Conservation (phyloP, 1,284 basidiomycete genomes). For the Termitomyces sp. region DNA sequence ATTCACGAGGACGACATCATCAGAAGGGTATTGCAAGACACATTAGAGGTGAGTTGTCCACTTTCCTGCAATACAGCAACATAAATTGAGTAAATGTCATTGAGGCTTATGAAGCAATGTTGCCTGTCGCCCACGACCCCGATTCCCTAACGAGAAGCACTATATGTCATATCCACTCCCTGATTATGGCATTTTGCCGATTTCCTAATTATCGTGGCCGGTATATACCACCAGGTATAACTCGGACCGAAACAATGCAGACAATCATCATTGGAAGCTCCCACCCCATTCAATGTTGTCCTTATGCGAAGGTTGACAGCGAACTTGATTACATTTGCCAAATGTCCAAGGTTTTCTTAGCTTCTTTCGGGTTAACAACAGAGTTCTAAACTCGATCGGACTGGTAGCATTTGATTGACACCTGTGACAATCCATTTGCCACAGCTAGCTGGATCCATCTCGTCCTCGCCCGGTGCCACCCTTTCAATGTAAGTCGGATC, state of each 20-base stretch:
- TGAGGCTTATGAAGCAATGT: neutral
- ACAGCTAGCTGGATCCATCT: neutral
- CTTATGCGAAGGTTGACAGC: neutral
- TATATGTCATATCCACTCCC: neutral
- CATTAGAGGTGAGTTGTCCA: neutral
- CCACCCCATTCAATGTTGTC: neutral
- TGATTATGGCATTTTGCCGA: neutral
- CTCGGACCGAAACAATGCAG: neutral
- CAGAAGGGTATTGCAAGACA: neutral
- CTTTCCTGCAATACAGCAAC: neutral
- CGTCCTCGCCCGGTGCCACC: neutral
- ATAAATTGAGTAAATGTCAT: neutral
- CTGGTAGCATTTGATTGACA: neutral
- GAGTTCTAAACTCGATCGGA: neutral
- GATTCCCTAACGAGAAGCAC: neutral
- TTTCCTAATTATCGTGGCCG: neutral
- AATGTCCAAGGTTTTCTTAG: neutral
- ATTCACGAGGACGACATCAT: neutral
- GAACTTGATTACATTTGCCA: neutral
- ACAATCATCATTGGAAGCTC: neutral
- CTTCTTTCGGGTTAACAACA: neutral
- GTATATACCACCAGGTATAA: neutral
- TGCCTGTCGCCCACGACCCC: neutral
- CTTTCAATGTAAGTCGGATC: neutral
- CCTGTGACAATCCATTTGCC: neutral